Percentiles rank a stretch among this genome's conserved stretches.
These are phyloP conservation scores for Paracamarosporium sp. DNA, from an alignment of 2,329 filamentous ascomycete genomes.

Conservation along the genomic window DNA sequence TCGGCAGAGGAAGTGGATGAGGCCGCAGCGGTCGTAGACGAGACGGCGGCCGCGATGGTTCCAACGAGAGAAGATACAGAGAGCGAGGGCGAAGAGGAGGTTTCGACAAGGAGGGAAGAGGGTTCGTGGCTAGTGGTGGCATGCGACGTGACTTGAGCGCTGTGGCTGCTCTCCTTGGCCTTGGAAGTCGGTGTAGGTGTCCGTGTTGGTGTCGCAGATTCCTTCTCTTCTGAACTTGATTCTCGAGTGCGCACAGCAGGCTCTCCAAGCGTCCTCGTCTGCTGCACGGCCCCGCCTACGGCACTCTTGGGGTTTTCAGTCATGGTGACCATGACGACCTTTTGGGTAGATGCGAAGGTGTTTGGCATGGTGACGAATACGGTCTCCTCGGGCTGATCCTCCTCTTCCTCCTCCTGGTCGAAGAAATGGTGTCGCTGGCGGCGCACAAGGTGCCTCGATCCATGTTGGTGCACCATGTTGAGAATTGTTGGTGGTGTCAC, in stretches of 20 bases:
- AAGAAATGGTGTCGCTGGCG: conserved; percentile 32
- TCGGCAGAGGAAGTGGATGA: conserved; percentile 32
- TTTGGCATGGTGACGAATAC: conserved; percentile 61
- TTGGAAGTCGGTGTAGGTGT: conserved; percentile 23
- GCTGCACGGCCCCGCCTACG: conserved; percentile 27
- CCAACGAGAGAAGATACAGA: conserved; percentile 21
- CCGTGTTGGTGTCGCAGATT: conserved; percentile 1
- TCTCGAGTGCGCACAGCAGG: conserved; percentile 12
- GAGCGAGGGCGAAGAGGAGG: conserved; percentile 30
- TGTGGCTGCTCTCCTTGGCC: conserved; percentile 19
- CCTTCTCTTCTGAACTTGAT: conserved; percentile 16
- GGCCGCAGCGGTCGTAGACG: conserved; percentile 23
- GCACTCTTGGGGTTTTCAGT: conserved; percentile 16
- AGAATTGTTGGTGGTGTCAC: conserved; percentile 10
- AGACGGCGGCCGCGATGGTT: neutral
- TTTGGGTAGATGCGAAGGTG: conserved; percentile 56
- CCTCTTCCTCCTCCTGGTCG: conserved; percentile 16
- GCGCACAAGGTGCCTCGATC: conserved; percentile 34
- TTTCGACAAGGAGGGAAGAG: conserved; percentile 34
- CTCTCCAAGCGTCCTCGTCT: conserved; percentile 18
- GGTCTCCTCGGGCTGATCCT: conserved; percentile 28
- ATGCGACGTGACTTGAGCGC: conserved; percentile 18
- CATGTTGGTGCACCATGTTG: conserved; percentile 32
- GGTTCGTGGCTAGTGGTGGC: conserved; percentile 15
- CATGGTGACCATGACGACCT: conserved; percentile 38